These are phyloP conservation scores for Kuraishia piskuri DNA, from an alignment of 805 yeast genomes.

Conservation along the genomic window DNA sequence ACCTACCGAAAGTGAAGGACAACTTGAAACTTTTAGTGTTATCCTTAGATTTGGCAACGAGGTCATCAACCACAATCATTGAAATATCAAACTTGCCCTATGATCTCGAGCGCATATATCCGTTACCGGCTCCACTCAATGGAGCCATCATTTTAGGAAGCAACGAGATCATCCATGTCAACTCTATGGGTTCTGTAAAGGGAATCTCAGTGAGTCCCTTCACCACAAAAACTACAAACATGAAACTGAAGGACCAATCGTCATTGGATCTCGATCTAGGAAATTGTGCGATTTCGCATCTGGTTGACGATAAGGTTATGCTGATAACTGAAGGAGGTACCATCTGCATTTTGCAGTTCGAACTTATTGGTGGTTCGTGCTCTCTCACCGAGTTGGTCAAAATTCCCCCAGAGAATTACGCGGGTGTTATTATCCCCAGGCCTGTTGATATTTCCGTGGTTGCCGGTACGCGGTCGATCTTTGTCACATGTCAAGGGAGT, in stretches of 20 bases:
- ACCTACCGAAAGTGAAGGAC: constrained; percentile 51
- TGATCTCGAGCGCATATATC: constrained; percentile 57
- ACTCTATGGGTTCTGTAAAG: constrained; percentile 61
- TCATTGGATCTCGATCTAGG: constrained; percentile 47
- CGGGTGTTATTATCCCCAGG: constrained; percentile 16
- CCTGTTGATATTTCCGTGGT: constrained; percentile 34
- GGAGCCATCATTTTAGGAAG: constrained; percentile 68
- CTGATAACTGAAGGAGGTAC: constrained; percentile 35
- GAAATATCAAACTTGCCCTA: constrained; percentile 62
- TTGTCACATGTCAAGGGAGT: constrained; percentile 54
- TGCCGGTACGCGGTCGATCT: constrained; percentile 32
- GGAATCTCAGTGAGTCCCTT: constrained; percentile 57
- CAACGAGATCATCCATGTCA: constrained; percentile 72
- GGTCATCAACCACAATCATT: constrained; percentile 58
- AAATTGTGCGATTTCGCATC: constrained; percentile 29
- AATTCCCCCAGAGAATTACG: constrained; percentile 12
- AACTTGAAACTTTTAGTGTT: constrained; percentile 52
- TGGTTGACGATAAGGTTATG: constrained; percentile 27
- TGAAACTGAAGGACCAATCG: constrained; percentile 38
- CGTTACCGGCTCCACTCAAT: constrained; percentile 56
- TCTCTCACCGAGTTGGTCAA: constrained; percentile 17
- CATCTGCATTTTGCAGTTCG: constrained; percentile 24
- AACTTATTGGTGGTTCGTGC: constrained; percentile 26
- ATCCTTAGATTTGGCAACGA: constrained; percentile 54
- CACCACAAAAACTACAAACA: constrained; percentile 30